Base-by-base conservation (phyloP, 441 rosid species). In the Flueggea neowawraea region DNA sequence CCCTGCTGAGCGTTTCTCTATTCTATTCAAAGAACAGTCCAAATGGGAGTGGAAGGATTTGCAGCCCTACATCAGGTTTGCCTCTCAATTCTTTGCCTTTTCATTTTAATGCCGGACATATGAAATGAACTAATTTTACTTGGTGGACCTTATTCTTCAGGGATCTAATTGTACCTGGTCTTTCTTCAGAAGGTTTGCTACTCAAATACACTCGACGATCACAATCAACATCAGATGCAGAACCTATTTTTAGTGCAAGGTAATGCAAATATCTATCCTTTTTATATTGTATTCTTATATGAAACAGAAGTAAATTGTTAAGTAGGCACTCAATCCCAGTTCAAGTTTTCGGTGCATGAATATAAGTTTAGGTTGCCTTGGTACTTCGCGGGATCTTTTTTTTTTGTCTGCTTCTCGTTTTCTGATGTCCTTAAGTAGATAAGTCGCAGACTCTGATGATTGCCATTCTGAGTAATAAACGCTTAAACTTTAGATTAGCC, bases 21-120 rank as follows among this genome's bases (percentile, higher is more conserved):
- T 74, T 57, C 86, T 94, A 28, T 91, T 94, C 68, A 82, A 67
- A 60, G 89, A 87, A 65, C 82, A 90, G 57, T 44, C 85, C 33
- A 91, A 77, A 77, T 91, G 97, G 99, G 96, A 84, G 48, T 77
- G 88, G 94, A 89, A 85, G 77, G 97, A 94, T 69, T 78, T 94
- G 47, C 81, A 84, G 73, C 97, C 97, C 48, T 94, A 83, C 78
- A 69, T 91, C 65, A 87, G 97, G 99, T 91, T 60, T 61, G 12
- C 10, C 36, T 62, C 4, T 13, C 13, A 33, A 53, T 49, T 16
- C 39, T 41, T 41, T 33, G 3, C 7, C 2, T 62, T 22, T 12
- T 54, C 9, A 6, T 31, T 47, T 44, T 31, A 45, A 43, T 15
- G 28, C 58, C 41, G 31, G 17, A 44, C 16, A 6, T 22, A 3